Base-by-base conservation (phyloP, 257 asterid species). In the Nicotiana knightiana region DNA sequence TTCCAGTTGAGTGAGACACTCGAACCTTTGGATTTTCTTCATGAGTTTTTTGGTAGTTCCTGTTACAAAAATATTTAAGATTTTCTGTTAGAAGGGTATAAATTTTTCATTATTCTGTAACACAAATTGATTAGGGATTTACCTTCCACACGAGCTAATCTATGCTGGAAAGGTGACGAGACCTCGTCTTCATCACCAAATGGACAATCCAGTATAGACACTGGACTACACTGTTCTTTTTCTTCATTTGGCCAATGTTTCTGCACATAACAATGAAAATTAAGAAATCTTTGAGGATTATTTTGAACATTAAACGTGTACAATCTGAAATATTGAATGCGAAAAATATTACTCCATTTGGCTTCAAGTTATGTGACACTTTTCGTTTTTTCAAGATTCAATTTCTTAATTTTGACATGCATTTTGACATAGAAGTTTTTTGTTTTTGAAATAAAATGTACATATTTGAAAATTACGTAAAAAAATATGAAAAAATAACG, bases 221-320 rank as follows among this genome's bases (percentile, higher is more conserved):
- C 93, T 6, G 99, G 99, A 85, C 99, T 96, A 15, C 86, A 88
- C 64, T 94, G 99, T 83, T 96, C 96, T 88, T 91, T 95, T 77
- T 87, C 97, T 80, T 87, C 93, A 70, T 81, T 90, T 68, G 84
- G 59, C 90, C 93, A 90, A 37, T 86, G 84, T 87, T 89, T 89
- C 91, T 88, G 89, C 81, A 82, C 77, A 48, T 73, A 24, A 51
- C 43, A 73, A 48, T 35, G 61, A 73, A 13, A 12, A 73, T 73
- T 3, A 73, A 48, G 16, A 48, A 48, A 24, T 48, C 15, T 24
- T 73, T 7, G 16, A 73, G 43, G 62, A 73, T 48, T 43, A 73
- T 4, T 15, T 24, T 5, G 43, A 24, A 48, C 7, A 64, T 11
- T 48, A 48, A 8, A 28, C 43, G 15, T 11, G 43, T 64, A 48